These are phyloP conservation scores for Tylopilus vinaceipallidus DNA, from an alignment of 768 basidiomycete genomes.

Conservation along the genomic window DNA sequence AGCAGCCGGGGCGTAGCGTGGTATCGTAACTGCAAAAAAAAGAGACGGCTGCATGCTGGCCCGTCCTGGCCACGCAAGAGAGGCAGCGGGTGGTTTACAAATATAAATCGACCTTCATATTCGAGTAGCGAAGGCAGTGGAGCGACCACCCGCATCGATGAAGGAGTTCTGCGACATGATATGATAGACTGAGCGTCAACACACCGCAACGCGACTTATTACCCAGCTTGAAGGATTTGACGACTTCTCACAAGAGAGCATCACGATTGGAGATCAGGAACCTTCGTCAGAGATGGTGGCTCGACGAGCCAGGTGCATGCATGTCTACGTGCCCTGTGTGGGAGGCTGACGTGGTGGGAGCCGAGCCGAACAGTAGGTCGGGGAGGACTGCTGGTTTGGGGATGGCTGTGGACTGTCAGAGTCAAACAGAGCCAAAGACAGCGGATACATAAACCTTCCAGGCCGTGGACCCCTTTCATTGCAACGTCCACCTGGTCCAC, in stretches of 20 bases:
- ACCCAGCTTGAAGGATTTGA: constrained; percentile 48
- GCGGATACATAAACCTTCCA: constrained; percentile 25
- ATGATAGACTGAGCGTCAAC: too few species aligned
- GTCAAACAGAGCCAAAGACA: constrained; percentile 31
- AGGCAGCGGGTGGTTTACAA: constrained; percentile 17
- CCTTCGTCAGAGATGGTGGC: constrained; percentile 60
- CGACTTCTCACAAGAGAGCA: constrained; percentile 41
- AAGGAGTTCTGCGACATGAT: constrained; percentile 35
- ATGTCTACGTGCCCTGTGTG: too few species aligned
- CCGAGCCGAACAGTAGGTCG: neutral
- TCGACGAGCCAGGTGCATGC: constrained; percentile 47
- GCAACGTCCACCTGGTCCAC: constrained; percentile 21
- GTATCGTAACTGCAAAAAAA: constrained; percentile 11
- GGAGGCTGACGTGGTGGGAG: too few species aligned
- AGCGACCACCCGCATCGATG: too few species aligned
- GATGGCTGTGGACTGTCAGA: neutral
- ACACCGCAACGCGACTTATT: constrained; percentile 52
- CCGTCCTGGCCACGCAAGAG: constrained; percentile 18
- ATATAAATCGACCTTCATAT: constrained; percentile 13
- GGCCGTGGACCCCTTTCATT: constrained; percentile 30
- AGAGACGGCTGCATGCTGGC: constrained; percentile 18
- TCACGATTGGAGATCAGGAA: constrained; percentile 30
- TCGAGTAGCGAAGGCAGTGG: neutral
- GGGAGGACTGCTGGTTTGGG: too few species aligned
- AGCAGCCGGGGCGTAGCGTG: neutral